Conservation (phyloP, 2,329 filamentous ascomycete genomes). For the Hypocrella siamensis region DNA sequence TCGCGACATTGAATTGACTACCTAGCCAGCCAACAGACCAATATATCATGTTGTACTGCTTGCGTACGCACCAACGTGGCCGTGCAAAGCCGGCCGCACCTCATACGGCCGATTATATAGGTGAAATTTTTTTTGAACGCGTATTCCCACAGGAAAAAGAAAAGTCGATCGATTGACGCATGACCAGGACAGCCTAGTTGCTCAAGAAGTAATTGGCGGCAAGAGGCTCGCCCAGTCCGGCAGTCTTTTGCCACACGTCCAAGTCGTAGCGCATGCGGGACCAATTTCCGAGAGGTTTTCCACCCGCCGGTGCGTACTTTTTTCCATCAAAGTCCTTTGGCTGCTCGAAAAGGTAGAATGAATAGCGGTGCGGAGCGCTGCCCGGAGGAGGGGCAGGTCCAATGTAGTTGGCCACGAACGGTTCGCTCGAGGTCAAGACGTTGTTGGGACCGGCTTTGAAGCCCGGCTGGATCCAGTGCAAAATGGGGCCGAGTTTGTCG, state of each 20-base stretch:
- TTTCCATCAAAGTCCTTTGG: conserved; percentile 12
- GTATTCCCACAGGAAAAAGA: too few species aligned
- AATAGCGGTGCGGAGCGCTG: conserved; percentile 30
- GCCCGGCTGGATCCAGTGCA: conserved; percentile 31
- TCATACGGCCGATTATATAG: too few species aligned
- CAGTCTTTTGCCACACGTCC: conserved; percentile 28
- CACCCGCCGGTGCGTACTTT: conserved; percentile 17
- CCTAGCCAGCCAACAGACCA: too few species aligned
- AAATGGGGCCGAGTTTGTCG: conserved; percentile 23
- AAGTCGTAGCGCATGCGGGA: conserved; percentile 25
- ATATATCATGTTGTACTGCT: too few species aligned
- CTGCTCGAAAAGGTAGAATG: conserved; percentile 32
- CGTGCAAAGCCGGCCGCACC: too few species aligned
- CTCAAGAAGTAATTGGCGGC: conserved; percentile 7
- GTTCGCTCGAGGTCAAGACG: conserved; percentile 4
- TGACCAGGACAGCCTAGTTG: too few species aligned
- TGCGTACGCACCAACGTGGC: too few species aligned
- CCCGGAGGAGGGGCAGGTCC: conserved; percentile 28
- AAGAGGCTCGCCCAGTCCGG: conserved; percentile 20
- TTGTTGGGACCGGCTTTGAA: conserved; percentile 4
- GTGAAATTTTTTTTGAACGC: too few species aligned
- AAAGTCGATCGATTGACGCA: too few species aligned
- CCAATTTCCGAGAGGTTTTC: conserved; percentile 17
- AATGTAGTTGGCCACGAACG: conserved; percentile 23
- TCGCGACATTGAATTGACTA: too few species aligned